Base-by-base conservation (phyloP, 2,329 filamentous ascomycete species). In the Pezicula neosporulosa region DNA sequence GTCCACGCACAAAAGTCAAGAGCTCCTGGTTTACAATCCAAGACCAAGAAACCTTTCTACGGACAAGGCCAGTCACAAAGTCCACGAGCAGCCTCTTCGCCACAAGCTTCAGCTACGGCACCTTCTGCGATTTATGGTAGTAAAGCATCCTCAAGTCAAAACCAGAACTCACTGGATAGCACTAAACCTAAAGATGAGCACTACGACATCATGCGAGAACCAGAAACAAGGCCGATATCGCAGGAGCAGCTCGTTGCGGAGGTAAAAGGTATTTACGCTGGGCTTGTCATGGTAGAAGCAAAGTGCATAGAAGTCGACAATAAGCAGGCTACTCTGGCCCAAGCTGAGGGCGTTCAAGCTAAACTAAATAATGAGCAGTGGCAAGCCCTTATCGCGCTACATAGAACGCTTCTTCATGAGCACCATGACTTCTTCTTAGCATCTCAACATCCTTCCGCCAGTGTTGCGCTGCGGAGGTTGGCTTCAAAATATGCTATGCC, bases 401-500 rank as follows among this genome's bases (percentile, higher is more conserved):
- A 97, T 59, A 77, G 89, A 1, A 94, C 90, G 0, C 66, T 96
- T 0, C 71, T 96, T 0, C 83, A 94, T 56, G 90, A 96, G 54
- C 87, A 93, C 51, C 87, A 92, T 52, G 89, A 93, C 55, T 93
- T 93, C 61, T 92, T 97, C 52, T 73, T 96, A 1, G 92, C 92
- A 0, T 89, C 83, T 0, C 91, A 97, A 59, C 91, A 97, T 63
- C 92, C 90, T 0, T 87, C 85, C 0, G 89, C 90, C 0, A 88
- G 79, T 21, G 76, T 77, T 0, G 82, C 85, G 0, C 66, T 97
- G 0, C 77, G 81, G 3, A 74, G 82, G 0, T 68, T 97, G 0
- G 86, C 91, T 0, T 78, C 80, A 0, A 94, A 94, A 55, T 96
- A 96, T 60, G 84, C 85, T 0, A 97, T 97, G 90, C 92, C 93